Base-by-base conservation (phyloP, 108 stramenopile genomes). In the Cyclotella cryptica region DNA sequence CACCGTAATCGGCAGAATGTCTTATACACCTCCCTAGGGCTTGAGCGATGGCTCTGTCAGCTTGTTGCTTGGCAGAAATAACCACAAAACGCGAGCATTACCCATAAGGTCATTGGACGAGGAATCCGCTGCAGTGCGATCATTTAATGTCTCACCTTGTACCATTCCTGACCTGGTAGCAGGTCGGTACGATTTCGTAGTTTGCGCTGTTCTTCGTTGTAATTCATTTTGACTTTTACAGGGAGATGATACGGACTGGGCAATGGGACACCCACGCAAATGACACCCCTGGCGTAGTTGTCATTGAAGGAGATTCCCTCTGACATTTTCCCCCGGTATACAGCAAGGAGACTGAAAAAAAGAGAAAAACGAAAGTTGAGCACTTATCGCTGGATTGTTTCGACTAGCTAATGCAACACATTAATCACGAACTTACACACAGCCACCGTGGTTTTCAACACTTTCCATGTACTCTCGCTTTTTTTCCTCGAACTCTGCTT, bases 11-110 rank as follows among this genome's bases (percentile, higher is more conserved):
- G 26, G 85, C 88, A 53, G 81, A 79, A 76, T 98, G 97, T 40
- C 96, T 89, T 59, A 97, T 94, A 69, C 93, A 94, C 26, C 93
- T 84, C 0, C 95, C 95, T 0, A 96, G 74, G 1, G 96, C 97
- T 81, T 98, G 97, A 53, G 93, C 93, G 41, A 96, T 82, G 0
- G 96, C 97, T 12, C 95, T 89, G 59, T 90, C 95, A 9, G 97
- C 97, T 77, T 98, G 95, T 66, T 95, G 94, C 7, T 78, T n/a
- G n/a, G n/a, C n/a, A n/a, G n/a, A n/a, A n/a, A n/a, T n/a, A n/a
- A n/a, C n/a, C n/a, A n/a, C n/a, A n/a, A n/a, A n/a, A n/a, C n/a
- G n/a, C n/a, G n/a, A n/a, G n/a, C n/a, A n/a, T n/a, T n/a, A n/a
- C n/a, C n/a, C n/a, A n/a, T n/a, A n/a, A n/a, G n/a, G n/a, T n/a